Conservation (phyloP, 2,329 filamentous ascomycete species). For the Dactylellina drechsleri region DNA sequence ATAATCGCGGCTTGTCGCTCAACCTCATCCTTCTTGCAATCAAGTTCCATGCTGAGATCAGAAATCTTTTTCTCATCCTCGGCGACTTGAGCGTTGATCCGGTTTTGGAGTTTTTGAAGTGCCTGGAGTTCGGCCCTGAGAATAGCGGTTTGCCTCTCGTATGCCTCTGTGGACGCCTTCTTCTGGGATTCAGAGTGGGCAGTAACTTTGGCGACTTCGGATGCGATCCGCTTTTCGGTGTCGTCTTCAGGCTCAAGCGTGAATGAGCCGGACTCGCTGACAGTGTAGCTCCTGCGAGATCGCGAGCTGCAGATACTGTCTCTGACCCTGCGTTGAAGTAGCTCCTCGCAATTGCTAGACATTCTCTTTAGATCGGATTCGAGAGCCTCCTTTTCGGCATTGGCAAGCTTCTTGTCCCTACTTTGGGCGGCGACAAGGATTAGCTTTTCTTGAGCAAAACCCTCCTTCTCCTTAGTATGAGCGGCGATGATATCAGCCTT, state of each 20-base stretch:
- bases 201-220: constrained; percentile 48
- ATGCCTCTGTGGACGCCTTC: constrained; percentile 43
- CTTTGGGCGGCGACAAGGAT: constrained; percentile 32
- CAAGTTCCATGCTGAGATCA: constrained; percentile 36
- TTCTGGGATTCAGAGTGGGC: constrained; percentile 48
- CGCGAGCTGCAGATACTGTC: constrained; percentile 47
- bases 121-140: constrained; percentile 50
- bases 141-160: constrained; percentile 42
- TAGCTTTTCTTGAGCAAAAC: constrained; percentile 36
- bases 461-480: constrained; percentile 40
- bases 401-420: constrained; percentile 46
- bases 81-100: constrained; percentile 43
- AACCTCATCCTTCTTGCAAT: constrained; percentile 39
- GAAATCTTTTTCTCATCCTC: constrained; percentile 50
- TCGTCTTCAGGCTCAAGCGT: constrained; percentile 25
- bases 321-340: constrained; percentile 51
- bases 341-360: constrained; percentile 54
- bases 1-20: constrained; percentile 49
- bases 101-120: constrained; percentile 45
- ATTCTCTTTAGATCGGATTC: constrained; percentile 50
- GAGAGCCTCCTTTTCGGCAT: constrained; percentile 50
- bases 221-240: constrained; percentile 44
- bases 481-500: constrained; percentile 38
- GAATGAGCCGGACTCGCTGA: constrained; percentile 31
- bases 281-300: constrained; percentile 43